Base-by-base conservation (phyloP, 1,139 yeast species). In the Lodderomyces theae region DNA sequence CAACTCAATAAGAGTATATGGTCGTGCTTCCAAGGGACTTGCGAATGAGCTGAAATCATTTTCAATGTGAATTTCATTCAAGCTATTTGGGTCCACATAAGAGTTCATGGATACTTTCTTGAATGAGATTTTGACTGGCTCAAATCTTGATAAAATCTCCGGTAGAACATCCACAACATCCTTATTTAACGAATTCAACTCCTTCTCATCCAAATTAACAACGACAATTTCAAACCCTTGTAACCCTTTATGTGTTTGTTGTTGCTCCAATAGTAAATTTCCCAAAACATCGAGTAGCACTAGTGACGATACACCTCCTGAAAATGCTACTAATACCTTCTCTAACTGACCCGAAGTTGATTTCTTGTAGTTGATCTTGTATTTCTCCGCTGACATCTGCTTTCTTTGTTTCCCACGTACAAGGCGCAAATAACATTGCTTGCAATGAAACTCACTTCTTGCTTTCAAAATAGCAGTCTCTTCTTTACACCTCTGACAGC, bases 341-440 rank as follows among this genome's bases (percentile, higher is more conserved):
- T 61, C 67, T 23, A 39, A 16, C 4, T 29, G 30, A 16, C 31
- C 32, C 11, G 10, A n/a, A 5, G 13, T 16, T 3, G 56, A 60
- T 11, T 55, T 54, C 3, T 73, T 73, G 47, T 77, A 86, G 52
- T 80, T 77, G 22, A 84, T 89, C 54, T 86, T 85, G 62, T 76
- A 87, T 42, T 71, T 76, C 21, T 85, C 90, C 49, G 73, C 75
- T 31, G 66, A 68, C 87, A 90, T 80, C 54, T 75, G 84, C 55
- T 83, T 85, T 47, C 96, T 71, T 60, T 86, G 90, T 57, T 88
- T 89, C 21, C 88, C 82, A 46, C 85, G 72, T 28, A 89, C 70
- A 52, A 87, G 89, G 45, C 82, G 69, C 22, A 76, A 57, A 51
- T 87, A 89, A 58, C 97, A 90, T n/a, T 55, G 54, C 34, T 69